Base-by-base conservation (phyloP, 176 grass and related monocot genomes). In the Zea luxurians region DNA sequence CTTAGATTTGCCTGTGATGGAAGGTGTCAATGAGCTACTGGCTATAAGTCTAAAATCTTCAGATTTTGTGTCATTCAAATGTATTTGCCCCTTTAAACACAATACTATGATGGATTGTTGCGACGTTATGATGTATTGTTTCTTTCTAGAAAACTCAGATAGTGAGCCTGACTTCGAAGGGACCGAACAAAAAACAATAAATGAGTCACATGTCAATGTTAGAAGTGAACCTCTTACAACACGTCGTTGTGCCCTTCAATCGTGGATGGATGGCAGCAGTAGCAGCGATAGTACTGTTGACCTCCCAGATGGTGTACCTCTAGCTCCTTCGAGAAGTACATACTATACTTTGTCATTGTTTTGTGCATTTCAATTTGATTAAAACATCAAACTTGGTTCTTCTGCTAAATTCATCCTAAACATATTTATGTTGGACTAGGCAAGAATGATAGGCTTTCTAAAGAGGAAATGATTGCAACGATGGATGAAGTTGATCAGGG, bases 391-490 rank as follows among this genome's bases (percentile, higher is more conserved):
- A 37, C 35, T 73, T 78, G 0, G n/a, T 15, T 45, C 35, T 64
- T 41, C 43, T 27, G 35, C 36, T 77, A 12, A 83, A 75, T 45
- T 61, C 10, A 34, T 83, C 66, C 27, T 16, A 52, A 75, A 70
- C 52, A 45, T 66, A 17, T 61, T 48, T 74, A 11, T 71, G 70
- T 75, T 38, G 70, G 47, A 75, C 43, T 77, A 93, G 91, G 81
- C 53, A 87, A 90, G 74, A 93, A 93, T 73, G 83, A 86, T 46
- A 93, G 88, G 62, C 85, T 91, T 68, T 93, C 88, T 75, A 83
- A 86, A 10, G 86, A 83, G 37, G 91, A 91, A 77, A 83, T 84
- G 82, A 73, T 88, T 0, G 88, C 91, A 13, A 93, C 88, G 77
- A 93, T 88, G 61, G 91, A 88, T 0, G 91, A 93, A 64, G 83